Base-by-base conservation (phyloP, 106 monocot genomes). In the Acanthochlamys bracteata region DNA sequence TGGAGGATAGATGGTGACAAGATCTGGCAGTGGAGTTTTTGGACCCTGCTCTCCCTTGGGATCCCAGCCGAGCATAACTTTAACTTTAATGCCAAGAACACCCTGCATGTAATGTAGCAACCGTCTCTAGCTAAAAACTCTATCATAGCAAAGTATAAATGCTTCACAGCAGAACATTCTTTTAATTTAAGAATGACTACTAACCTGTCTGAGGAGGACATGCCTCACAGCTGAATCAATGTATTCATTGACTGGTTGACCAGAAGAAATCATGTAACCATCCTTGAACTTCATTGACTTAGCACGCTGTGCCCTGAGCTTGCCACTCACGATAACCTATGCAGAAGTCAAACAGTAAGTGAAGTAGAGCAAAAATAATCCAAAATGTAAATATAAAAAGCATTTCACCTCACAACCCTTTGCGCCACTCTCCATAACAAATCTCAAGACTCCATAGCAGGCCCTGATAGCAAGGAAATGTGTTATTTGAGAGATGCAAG, bases 391-490 rank as follows among this genome's bases (percentile, higher is more conserved):
- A 0, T 23, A 42, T 42, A 3, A 63, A 42, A 21, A 43, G 23
- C 64, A 22, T 19, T 20, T 10, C 12, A 84, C 89, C 82, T 85
- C 90, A 24, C 90, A 90, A 22, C 90, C 85, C 68, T 83, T 83
- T 51, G 83, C 89, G 51, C 89, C 89, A 67, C 78, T 90, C 66
- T 90, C 90, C 86, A 90, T 90, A 45, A 86, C 73, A 76, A 86
- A 90, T 62, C 86, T 78, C 57, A 90, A 53, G 14, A 90, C 85
- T 68, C 90, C 90, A 83, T 90, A 90, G 60, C 90, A 90, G 16
- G 86, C 90, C 83, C 85, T 90, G 79, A 20, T 73, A 10, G 20
- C 10, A 55, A 20, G 21, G 1, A 55, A 22, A 13, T 21, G 4
- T 0, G 2, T 21, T 55, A 13, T 19, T 51, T 13, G 51, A 2